Base-by-base conservation (phyloP, 2,329 filamentous ascomycete species). In the Alternaria hordeiaustralica region DNA sequence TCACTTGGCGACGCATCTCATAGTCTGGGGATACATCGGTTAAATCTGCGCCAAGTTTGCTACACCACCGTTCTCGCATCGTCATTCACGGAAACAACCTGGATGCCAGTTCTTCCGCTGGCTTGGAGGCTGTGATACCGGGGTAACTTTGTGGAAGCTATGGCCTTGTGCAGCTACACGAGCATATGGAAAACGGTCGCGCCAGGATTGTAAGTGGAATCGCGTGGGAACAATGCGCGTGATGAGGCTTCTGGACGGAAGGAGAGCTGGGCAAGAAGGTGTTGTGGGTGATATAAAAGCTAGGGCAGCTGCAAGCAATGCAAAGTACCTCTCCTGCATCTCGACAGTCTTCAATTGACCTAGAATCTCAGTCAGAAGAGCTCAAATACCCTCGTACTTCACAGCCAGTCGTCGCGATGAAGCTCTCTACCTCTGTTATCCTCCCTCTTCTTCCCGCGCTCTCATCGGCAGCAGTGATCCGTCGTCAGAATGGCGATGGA, bases 381-480 rank as follows among this genome's bases (percentile, higher is more conserved):
- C 23, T 51, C 44, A 47, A 23, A 53, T 44, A 25, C 13, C 10
- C 41, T 61, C 21, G n/a, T 33, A 54, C 30, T 50, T 43, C 13
- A n/a, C 26, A 46, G 41, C 5, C 36, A 41, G 21, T 53, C 28
- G 3, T 51, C 47, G 57, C 25, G 25, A 73, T 73, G 70, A 73
- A 69, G 70, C 56, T 73, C 33, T 55, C 65, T 21, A 67, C 64
- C 60, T 63, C 65, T 21, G 55, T 70, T 11, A 49, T 70, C 43
- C 56, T 69, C 18, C 71, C 70, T 50, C 70, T 73, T 23, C 65
- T 73, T 8, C 68, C 70, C 26, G 65, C 67, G n/a, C 63, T 71
- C 43, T 67, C 68, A 45, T 57, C 63, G 1, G 65, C 70, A 43
- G 68, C 71, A 64, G 70, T 64, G 57, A 60, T 73, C 18, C 64